Conservation (phyloP, 2,329 filamentous ascomycete species). For the Curvularia verruculosa region DNA sequence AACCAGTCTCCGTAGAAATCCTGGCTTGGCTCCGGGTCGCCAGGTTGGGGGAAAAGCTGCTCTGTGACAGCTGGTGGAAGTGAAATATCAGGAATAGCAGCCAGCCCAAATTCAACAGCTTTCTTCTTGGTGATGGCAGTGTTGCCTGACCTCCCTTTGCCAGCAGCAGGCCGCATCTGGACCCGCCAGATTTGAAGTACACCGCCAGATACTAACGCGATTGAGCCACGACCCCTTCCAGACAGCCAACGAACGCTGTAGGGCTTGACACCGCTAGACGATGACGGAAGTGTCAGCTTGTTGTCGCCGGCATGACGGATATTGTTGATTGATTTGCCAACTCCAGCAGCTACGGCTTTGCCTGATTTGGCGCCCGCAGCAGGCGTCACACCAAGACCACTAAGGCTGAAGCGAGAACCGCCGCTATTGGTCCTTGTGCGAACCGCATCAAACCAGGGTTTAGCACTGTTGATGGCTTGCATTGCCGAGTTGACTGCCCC, state of each 20-base stretch:
- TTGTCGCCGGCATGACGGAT: constrained; percentile 78
- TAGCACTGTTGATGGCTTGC: constrained; percentile 53
- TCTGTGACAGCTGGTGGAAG: constrained; percentile 41
- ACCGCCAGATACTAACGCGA: constrained; percentile 71
- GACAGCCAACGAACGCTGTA: constrained; percentile 70
- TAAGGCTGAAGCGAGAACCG: constrained; percentile 45
- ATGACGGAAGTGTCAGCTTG: constrained; percentile 70
- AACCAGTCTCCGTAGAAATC: constrained; percentile 46
- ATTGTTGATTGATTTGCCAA: constrained; percentile 74
- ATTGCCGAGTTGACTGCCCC: constrained; percentile 49
- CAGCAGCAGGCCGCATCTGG: constrained; percentile 55
- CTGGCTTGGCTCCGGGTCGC: constrained; percentile 29
- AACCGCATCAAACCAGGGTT: constrained; percentile 46
- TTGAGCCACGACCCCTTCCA: constrained; percentile 64
- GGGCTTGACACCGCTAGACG: constrained; percentile 59
- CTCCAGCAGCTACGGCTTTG: constrained; percentile 73
- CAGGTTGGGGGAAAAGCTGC: constrained; percentile 38
- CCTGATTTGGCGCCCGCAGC: constrained; percentile 66
- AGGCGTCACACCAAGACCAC: constrained; percentile 49
- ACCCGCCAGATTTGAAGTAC: constrained; percentile 69
- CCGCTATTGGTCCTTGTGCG: constrained; percentile 43
- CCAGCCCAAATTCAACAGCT: constrained; percentile 71
- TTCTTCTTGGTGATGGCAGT: constrained; percentile 59
- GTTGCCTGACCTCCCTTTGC: constrained; percentile 50
- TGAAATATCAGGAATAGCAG: constrained; percentile 64